phyloP scores from a whole-genome alignment of 345 rosid genomes.

The Murraya paniculata region DNA sequence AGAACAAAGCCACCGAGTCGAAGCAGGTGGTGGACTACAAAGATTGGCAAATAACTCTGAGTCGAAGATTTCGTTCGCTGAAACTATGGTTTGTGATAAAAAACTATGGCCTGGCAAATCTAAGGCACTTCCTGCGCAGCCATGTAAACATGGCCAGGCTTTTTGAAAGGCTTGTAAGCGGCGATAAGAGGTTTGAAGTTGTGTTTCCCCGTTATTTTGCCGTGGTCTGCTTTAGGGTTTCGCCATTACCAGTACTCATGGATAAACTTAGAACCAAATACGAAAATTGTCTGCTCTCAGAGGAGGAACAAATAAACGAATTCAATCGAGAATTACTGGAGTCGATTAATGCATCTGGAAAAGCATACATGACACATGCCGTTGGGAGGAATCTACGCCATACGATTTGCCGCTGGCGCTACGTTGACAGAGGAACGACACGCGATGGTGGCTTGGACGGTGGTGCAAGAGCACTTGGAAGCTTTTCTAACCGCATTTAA shows the following conservation, averaged over 20 bases:
- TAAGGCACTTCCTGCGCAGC: conserved; percentile 33
- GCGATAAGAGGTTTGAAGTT: conserved; percentile 36
- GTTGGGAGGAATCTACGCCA: conserved; percentile 25
- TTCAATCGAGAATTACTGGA: conserved; percentile 31
- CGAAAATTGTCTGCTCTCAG: not conserved
- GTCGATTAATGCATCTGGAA: conserved; percentile 37
- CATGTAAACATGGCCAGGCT: conserved; percentile 45
- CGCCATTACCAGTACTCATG: conserved; percentile 4
- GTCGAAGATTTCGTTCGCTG: conserved; percentile 46
- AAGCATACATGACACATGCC: conserved; percentile 33
- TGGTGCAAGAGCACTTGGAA: conserved; percentile 29
- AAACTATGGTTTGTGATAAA: conserved; percentile 52
- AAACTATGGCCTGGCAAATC: conserved; percentile 42
- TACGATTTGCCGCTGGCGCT: conserved; percentile 28
- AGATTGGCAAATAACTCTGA: conserved; percentile 60
- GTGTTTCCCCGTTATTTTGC: conserved; percentile 38
- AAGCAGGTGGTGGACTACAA: conserved; percentile 42
- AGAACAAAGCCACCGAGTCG: conserved; percentile 29
- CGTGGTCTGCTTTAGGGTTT: conserved; percentile 51
- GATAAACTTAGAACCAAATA: not conserved
- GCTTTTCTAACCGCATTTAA: not conserved
- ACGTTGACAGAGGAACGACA: conserved; percentile 31
- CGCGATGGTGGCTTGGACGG: conserved; percentile 30
- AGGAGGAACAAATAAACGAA: conserved; percentile 19
- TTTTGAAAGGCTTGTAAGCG: conserved; percentile 34